These are phyloP conservation scores for Boehmeria nivea DNA, from an alignment of 306 rosid species.

Conservation along the genomic window DNA sequence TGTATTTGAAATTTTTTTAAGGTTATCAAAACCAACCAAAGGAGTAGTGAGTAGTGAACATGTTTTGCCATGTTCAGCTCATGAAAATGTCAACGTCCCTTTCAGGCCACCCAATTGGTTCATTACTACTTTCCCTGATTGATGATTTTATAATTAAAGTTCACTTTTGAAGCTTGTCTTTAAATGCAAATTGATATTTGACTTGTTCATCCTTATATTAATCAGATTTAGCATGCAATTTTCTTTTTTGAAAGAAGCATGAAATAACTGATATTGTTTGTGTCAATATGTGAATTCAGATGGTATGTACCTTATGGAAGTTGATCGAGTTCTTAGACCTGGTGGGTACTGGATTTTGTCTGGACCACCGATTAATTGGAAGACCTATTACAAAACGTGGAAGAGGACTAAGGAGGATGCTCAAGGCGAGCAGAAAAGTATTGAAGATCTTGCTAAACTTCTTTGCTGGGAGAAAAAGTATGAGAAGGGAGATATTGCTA, in stretches of 20 bases:
- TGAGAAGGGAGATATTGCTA: constrained; percentile 94
- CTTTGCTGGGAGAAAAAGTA: constrained; percentile 98
- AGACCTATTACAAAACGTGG: constrained; percentile 86
- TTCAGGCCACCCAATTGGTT: too few species aligned
- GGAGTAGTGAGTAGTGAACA: too few species aligned
- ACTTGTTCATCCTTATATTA: too few species aligned
- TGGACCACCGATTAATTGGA: constrained; percentile 99
- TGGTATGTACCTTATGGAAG: constrained; percentile 88
- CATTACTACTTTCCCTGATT: too few species aligned
- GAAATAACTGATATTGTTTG: neutral
- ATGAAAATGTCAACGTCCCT: too few species aligned
- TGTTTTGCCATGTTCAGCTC: too few species aligned
- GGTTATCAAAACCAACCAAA: too few species aligned
- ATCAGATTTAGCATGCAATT: too few species aligned
- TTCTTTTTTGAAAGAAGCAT: neutral
- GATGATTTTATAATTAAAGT: too few species aligned
- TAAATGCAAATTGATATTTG: too few species aligned
- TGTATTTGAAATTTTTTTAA: too few species aligned
- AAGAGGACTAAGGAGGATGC: constrained; percentile 74
- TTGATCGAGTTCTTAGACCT: constrained; percentile 93
- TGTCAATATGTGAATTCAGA: constrained; percentile 31
- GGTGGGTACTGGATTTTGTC: constrained; percentile 97
- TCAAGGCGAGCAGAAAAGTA: constrained; percentile 74
- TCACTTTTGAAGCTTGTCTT: too few species aligned
- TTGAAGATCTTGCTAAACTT: constrained; percentile 76